These are phyloP conservation scores for Sphaerobolus stellatus DNA, from an alignment of 1,284 basidiomycete genomes.

Conservation along the genomic window DNA sequence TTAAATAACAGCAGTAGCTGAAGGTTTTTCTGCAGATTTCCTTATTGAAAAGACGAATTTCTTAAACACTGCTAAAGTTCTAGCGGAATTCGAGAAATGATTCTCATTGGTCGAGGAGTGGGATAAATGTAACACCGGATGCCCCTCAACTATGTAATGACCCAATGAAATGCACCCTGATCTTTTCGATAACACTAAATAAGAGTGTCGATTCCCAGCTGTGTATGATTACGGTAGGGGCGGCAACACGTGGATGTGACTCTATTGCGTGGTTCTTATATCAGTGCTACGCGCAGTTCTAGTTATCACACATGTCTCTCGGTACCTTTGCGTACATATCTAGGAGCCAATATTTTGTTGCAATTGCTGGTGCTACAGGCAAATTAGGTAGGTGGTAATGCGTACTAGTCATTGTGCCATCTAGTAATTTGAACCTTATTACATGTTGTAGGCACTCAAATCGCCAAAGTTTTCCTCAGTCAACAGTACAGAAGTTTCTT, in stretches of 20 bases:
- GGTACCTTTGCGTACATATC: background rate
- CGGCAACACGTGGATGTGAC: background rate
- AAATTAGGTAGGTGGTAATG: slow-evolving; percentile 23
- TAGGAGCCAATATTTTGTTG: slow-evolving; percentile 20
- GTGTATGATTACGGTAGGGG: background rate
- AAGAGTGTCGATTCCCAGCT: background rate
- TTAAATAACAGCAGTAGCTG: background rate
- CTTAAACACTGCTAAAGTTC: slow-evolving; percentile 39
- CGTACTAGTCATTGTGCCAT: no score
- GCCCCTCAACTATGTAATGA: no score
- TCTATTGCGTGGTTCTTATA: background rate
- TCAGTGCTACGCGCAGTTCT: background rate
- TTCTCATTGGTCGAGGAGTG: background rate
- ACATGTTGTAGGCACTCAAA: background rate
- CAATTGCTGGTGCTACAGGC: slow-evolving; percentile 29
- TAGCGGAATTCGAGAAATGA: slow-evolving; percentile 49
- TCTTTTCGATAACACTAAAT: no score
- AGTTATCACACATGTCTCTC: background rate
- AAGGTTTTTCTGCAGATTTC: slow-evolving; percentile 36
- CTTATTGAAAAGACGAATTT: slow-evolving; percentile 42
- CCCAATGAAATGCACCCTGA: no score
- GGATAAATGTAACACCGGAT: background rate
- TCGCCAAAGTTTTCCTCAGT: slow-evolving; percentile 18
- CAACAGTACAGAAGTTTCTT: slow-evolving; percentile 23
- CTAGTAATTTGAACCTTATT: no score